Base-by-base conservation (phyloP, 2,329 filamentous ascomycete genomes). In the Fusarium hostae region DNA sequence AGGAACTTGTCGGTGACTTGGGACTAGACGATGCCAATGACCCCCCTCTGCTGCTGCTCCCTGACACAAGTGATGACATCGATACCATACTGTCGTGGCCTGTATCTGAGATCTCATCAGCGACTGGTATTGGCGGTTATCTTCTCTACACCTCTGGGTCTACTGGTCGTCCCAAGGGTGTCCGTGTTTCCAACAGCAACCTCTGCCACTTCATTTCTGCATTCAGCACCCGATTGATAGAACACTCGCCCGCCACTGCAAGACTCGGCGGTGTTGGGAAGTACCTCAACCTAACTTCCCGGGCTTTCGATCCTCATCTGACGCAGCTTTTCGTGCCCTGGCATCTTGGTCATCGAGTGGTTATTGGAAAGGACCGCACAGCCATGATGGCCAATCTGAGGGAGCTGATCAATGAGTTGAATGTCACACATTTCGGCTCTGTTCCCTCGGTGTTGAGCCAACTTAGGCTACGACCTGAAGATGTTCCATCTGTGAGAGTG, bases 121-220 rank as follows among this genome's bases (percentile, higher is more conserved):
- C 8, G 2, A 8, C 18, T 6, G 15, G 60, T 0, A 2, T 35
- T 11, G 67, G 67, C 1, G 68, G 68, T 4, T 70, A 70, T 34
- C 68, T 70, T 3, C 67, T 70, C 13, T 70, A 70, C 8, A 71
- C 68, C 0, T 70, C 68, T 4, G 68, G 68, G 0, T 70, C 68
- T 1, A 70, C 68, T 2, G 68, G 68, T 2, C 68, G 62, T 0
- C 68, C 68, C 11, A 70, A 70, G 15, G 68, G 68, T 3, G 68
- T 70, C 3, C 45, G 68, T 0, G 68, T 70, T 4, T 63, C 68
- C 1, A 70, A 71, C 24, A 34, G 4, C 1, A 70, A 57, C 41
- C 47, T 70, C 9, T 58, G 51, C 2, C 68, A 71, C 28, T 70
- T 68, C n/a, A 28, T 70, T 16, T 41, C 62, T 10, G 57, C 67